phyloP scores from a whole-genome alignment of 352 stramenopile species.

The Globisporangium spinosum region DNA sequence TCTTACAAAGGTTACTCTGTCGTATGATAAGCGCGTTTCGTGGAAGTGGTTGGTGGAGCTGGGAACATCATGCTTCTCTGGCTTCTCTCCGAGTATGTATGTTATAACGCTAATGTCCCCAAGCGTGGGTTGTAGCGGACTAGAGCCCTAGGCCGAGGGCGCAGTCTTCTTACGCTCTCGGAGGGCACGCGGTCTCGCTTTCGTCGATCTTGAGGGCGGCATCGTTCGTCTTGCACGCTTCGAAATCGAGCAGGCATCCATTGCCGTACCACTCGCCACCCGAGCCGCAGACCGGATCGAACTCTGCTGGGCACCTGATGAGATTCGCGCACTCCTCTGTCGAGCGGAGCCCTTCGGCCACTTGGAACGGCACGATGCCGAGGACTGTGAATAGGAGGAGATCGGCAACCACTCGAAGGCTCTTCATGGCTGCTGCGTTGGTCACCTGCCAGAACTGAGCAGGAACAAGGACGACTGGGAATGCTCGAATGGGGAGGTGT shows the following conservation, averaged over 20 bases:
- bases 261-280: background rate
- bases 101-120: background rate
- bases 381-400: background rate
- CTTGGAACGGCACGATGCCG: background rate
- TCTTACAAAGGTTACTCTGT: background rate
- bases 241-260: background rate
- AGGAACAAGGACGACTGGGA: background rate
- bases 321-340: background rate
- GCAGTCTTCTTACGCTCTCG: background rate
- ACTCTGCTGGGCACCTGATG: background rate
- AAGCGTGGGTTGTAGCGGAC: background rate
- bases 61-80: background rate
- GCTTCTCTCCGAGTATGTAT: background rate
- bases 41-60: no score
- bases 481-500: background rate
- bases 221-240: background rate
- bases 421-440: background rate
- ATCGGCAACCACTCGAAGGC: background rate
- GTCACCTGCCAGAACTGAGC: background rate
- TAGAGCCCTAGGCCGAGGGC: background rate
- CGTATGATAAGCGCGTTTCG: background rate
- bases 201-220: background rate
- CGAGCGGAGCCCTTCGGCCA: background rate
- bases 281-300: background rate
- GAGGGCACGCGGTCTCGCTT: background rate